Evolutionary conservation across 345 rosid genomes (phyloP).

Genomic region (Mallotus nudiflorus): DNA sequence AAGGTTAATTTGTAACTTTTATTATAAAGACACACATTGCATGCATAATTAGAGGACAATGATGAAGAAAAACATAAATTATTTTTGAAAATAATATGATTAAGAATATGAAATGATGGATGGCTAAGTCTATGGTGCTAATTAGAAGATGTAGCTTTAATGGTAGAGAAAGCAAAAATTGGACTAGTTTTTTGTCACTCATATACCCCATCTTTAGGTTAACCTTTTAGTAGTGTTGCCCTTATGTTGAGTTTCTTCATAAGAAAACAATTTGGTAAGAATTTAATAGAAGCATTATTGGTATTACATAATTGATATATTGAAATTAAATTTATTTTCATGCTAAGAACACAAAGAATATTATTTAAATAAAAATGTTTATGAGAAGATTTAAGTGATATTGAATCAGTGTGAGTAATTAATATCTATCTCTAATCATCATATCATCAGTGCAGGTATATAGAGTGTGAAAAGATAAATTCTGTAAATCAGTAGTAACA

Average conservation of each 20-base stretch:
- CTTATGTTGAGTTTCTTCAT: not conserved
- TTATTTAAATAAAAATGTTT: not conserved
- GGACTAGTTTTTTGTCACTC: not conserved
- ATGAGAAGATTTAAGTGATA: not conserved
- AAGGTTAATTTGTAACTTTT: not conserved
- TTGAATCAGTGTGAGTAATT: not conserved
- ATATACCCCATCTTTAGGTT: not conserved
- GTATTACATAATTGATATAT: not conserved
- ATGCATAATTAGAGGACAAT: no score
- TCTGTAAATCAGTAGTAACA: not conserved
- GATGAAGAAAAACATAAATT: not conserved
- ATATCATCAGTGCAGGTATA: not conserved
- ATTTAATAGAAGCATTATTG: not conserved
- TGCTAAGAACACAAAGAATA: not conserved
- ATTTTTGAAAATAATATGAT: not conserved
- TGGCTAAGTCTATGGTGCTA: not conserved
- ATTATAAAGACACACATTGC: not conserved
- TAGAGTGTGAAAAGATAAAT: not conserved
- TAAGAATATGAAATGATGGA: not conserved
- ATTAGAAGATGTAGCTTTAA: not conserved
- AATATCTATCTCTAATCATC: not conserved
- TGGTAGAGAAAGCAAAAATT: not conserved
- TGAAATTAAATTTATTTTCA: not conserved
- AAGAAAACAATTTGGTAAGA: not conserved
- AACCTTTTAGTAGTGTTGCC: not conserved